Base-by-base conservation (phyloP, 2,329 filamentous ascomycete genomes). In the Curvularia hawaiiensis region DNA sequence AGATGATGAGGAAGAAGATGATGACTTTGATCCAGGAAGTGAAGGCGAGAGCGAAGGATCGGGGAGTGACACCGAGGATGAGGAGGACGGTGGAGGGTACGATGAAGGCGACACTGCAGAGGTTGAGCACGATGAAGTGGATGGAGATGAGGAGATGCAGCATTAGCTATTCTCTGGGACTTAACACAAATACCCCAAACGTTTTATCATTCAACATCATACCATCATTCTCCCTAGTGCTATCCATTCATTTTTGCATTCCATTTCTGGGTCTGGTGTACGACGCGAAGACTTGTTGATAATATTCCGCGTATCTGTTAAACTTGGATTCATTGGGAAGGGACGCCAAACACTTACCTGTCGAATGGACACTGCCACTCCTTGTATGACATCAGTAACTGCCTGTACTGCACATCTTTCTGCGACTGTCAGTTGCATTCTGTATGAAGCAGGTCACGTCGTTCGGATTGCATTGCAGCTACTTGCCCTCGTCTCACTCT, bases 21-120 rank as follows among this genome's bases (percentile, higher is more conserved):
- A 79, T 38, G 78, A 79, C 55, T 79, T 78, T 49, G 74, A 78
- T 51, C 77, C 77, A 4, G 77, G 73, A 0, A 76, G 70, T 39
- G 77, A 77, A 30, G 77, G 71, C 31, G 76, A 78, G 54, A 78
- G 75, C 28, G 77, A 78, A 44, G 77, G 76, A 7, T 72, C 70
- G 18, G 75, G 76, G 1, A 66, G 55, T 8, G 75, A 74, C 22
- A 73, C 66, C 24, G 75, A 75, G 5, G 75, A 77, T 10, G 70
- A 73, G 5, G 68, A 68, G 3, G 69, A 65, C 7, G 70, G 62
- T 12, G 75, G 68, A 51, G 72, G 66, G 0, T 71, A 73, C 18
- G 70, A 76, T 28, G 71, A 73, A 40, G 71, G 63, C 4, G 63
- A 71, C 14, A 68, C 54, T 7, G 65, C 57, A 9, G 64, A 62